Evolutionary conservation across 495 filamentous ascomycete genomes (phyloP).

Genomic region (Venustampulla echinocandica): DNA sequence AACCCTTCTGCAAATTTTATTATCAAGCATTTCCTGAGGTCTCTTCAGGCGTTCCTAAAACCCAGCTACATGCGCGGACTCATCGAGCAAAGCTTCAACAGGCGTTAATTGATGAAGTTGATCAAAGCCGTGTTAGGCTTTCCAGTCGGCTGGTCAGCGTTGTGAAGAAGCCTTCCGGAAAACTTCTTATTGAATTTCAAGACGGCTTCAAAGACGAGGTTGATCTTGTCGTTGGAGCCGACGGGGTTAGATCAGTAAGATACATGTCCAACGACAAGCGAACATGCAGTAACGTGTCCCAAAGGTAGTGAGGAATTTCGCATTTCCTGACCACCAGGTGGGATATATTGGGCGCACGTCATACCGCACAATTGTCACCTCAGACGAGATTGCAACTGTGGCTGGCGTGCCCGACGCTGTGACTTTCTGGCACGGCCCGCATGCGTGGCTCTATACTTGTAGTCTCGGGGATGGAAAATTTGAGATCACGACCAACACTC

Average conservation of each 20-base stretch:
- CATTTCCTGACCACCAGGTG: conserved; percentile 2
- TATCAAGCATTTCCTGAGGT: neutral
- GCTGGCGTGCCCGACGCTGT: neutral
- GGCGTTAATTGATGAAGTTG: conserved; percentile 31
- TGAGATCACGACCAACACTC: neutral
- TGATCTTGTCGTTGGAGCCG: conserved; percentile 43
- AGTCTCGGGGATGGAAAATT: neutral
- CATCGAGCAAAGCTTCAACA: conserved; percentile 33
- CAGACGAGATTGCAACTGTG: neutral
- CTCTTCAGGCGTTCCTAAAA: neutral
- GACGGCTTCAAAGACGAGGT: conserved; percentile 30
- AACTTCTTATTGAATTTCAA: conserved; percentile 28
- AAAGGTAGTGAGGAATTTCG: neutral
- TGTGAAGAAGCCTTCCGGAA: conserved; percentile 21
- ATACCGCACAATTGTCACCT: neutral
- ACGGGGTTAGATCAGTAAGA: conserved; percentile 44
- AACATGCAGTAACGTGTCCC: neutral
- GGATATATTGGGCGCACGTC: neutral
- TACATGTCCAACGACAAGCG: neutral
- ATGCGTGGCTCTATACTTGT: neutral
- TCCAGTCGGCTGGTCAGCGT: conserved; percentile 31
- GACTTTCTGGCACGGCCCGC: neutral
- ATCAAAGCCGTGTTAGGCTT: conserved; percentile 30
- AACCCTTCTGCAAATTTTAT: neutral
- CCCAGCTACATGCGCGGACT: conserved; percentile 10